Percentiles rank a stretch among this genome's conserved stretches.
These are phyloP conservation scores for Gonium pectorale DNA, from an alignment of 139 green algal genomes.

Conservation along the genomic window DNA sequence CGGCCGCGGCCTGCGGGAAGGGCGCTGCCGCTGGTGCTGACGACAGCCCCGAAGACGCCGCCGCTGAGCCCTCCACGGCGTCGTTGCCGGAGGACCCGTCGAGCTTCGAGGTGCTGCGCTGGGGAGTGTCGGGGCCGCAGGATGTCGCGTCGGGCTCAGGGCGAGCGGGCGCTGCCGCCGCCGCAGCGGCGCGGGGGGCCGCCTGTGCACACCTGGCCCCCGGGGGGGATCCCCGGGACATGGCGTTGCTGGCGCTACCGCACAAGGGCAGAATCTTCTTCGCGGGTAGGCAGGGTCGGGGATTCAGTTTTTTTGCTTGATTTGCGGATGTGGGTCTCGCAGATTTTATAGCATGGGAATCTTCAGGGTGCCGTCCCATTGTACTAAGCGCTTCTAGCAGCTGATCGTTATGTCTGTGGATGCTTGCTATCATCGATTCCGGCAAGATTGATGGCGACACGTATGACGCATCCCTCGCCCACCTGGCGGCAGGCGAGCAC, in stretches of 20 bases:
- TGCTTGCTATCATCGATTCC: too few species aligned
- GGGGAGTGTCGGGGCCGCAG: too few species aligned
- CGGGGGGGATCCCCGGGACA: slow-evolving; percentile 5
- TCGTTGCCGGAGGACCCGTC: neutral
- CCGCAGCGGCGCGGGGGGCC: neutral
- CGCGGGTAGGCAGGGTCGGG: slow-evolving; percentile 2
- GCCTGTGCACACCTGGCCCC: neutral
- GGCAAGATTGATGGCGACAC: too few species aligned
- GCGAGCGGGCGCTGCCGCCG: neutral
- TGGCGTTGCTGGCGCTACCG: slow-evolving; percentile 18
- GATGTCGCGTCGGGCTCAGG: too few species aligned
- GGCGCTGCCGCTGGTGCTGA: neutral
- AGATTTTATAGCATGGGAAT: too few species aligned
- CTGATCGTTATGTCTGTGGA: too few species aligned
- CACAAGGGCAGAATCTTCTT: slow-evolving; percentile 18
- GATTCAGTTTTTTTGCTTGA: too few species aligned
- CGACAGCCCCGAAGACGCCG: neutral
- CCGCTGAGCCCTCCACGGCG: neutral
- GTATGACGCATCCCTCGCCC: too few species aligned
- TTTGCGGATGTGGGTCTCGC: too few species aligned
- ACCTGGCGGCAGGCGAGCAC: slow-evolving; percentile 11
- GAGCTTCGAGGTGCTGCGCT: neutral
- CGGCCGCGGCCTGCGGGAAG: neutral
- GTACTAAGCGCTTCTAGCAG: too few species aligned
- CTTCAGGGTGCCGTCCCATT: too few species aligned